These are phyloP conservation scores for Trichoderma virens DNA, from an alignment of 495 filamentous ascomycete genomes.

Conservation along the genomic window DNA sequence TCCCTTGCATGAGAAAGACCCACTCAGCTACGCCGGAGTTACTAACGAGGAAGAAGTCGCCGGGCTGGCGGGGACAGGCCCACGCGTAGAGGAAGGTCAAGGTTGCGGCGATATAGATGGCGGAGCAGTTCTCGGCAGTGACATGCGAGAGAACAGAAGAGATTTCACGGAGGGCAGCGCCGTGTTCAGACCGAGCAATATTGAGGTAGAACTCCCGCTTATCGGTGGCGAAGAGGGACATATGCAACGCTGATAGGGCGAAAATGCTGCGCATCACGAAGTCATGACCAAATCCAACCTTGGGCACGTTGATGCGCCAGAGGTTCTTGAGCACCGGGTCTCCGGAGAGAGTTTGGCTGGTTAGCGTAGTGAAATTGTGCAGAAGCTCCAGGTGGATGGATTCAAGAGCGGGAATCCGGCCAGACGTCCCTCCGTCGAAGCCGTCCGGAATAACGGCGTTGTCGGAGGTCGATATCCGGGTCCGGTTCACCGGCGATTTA, in stretches of 20 bases:
- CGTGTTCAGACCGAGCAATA: constrained; percentile 43
- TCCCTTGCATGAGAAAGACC: constrained; percentile 27
- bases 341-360: constrained; percentile 28
- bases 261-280: constrained; percentile 51
- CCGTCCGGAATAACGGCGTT: too few species aligned
- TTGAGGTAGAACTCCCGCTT: constrained; percentile 40
- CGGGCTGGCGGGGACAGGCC: constrained; percentile 23
- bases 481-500: not conserved
- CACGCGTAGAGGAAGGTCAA: constrained; percentile 15
- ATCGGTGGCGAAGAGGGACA: constrained; percentile 35
- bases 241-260: constrained; percentile 45
- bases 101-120: constrained; percentile 25
- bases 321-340: constrained; percentile 26
- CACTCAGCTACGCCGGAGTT: constrained; percentile 24
- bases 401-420: constrained; percentile 15
- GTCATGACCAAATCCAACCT: constrained; percentile 38
- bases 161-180: constrained; percentile 29
- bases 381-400: constrained; percentile 34
- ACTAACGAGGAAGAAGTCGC: constrained; percentile 23
- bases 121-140: constrained; percentile 8
- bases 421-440: too few species aligned
- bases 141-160: constrained; percentile 21
- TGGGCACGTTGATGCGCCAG: constrained; percentile 28
- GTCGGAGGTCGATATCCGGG: constrained; percentile 10
- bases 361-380: constrained; percentile 34